Base-by-base conservation (phyloP, 2,329 filamentous ascomycete genomes). In the Colletotrichum phormii region DNA sequence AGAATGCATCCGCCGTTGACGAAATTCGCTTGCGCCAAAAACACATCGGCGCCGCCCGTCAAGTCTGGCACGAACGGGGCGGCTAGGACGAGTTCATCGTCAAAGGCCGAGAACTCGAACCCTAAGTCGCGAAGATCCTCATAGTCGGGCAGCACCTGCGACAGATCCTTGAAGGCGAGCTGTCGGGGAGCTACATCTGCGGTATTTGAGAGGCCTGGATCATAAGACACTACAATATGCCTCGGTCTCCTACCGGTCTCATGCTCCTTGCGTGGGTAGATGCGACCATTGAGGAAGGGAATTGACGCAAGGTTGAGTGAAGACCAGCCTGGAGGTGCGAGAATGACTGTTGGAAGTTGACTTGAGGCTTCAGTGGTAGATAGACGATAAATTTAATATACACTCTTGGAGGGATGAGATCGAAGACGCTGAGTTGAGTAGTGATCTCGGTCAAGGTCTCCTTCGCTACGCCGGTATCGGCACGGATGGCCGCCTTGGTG, bases 211-310 rank as follows among this genome's bases (percentile, higher is more conserved):
- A 26, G 9, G 35, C 60, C 8, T 4, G 77, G 35, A 76, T 75
- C 11, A 76, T 75, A 58, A 75, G 74, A 69, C 46, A 64, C 46
- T 0, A 67, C 37, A 0, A 77, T 68, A 54, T 81, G 77, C 13
- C 79, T 80, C 11, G 77, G 76, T 22, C 55, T 75, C 65, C 78
- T 78, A 5, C 78, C 80, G 9, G 79, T 75, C 29, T 80, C 77
- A 11, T 79, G 67, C 37, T 80, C 74, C 7, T 80, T 78, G 9
- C 75, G 73, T 8, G 70, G 64, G 7, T 82, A 83, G 61, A 85
- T 76, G 46, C 78, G 80, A n/a, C 83, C 82, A 0, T 77, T 76
- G 0, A 84, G 78, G 18, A 77, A 5, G 83, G 81, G 13, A 84
- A 81, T 64, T 83, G 69, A 1, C 81, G 76, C 3, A 84, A 75